Percentiles rank a stretch among this genome's conserved stretches.
Conservation (phyloP, 2,329 filamentous ascomycete genomes). For the Cryphonectria parasitica region DNA sequence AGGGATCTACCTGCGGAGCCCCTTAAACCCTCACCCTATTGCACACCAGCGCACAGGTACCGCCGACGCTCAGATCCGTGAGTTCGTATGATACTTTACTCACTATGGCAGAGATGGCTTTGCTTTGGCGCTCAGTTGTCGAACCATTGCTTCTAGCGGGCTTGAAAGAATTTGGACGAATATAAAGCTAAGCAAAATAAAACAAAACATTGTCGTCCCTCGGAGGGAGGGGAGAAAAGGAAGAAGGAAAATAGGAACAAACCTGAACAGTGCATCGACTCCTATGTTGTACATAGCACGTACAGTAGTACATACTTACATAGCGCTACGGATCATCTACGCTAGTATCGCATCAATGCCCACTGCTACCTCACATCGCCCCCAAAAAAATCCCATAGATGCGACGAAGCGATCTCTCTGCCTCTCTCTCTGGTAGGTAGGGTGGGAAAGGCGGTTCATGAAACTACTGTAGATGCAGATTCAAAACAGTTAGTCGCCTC, state of each 20-base stretch:
- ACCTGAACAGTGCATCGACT: background rate
- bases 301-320: background rate
- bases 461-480: background rate
- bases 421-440: background rate
- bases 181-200: background rate
- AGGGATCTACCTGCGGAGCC: background rate
- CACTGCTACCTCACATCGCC: background rate
- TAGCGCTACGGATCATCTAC: background rate
- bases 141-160: background rate
- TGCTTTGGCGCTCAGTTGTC: background rate
- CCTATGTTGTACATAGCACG: too few relatives aligned
- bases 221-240: background rate
- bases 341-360: background rate
- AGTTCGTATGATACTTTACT: background rate
- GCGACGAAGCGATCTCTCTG: background rate
- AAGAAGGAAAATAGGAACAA: background rate
- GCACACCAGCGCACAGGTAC: background rate
- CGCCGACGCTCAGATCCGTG: conserved; percentile 7
- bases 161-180: background rate
- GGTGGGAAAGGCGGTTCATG: background rate
- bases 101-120: conserved; percentile 1
- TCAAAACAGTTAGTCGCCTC: background rate
- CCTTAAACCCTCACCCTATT: background rate
- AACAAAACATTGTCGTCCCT: background rate
- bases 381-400: background rate